Evolutionary conservation across 768 basidiomycete genomes (phyloP), one percentile per base, ranked within the genome.

Genomic region (Scleroderma citrinum): DNA sequence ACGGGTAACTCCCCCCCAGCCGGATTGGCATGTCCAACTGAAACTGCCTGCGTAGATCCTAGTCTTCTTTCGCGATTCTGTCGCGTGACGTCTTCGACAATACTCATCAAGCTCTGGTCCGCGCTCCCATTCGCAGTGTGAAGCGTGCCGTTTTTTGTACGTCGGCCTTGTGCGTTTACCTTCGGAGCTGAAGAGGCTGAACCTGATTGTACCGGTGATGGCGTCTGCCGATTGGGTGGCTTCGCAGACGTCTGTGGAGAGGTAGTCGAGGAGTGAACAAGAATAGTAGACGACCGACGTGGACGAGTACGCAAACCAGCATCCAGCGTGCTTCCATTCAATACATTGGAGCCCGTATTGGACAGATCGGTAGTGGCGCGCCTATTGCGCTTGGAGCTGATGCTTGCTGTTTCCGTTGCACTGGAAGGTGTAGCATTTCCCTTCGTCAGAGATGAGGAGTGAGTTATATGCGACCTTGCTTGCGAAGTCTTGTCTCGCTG

Each of bases 41-140:
- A 32, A 12, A 10, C 19, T 26, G 31, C 30, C 5, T n/a, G 44
- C 14, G 40, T 21, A 4, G 40, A 42, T 14, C 14, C 23, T 16
- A 42, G 5, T 62, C 60, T 56, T 37, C 57, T 49, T 20, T 59
- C 46, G 48, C 69, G 60, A 45, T 74, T 73, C 48, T 65, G 56
- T 40, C 66, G 66, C 21, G 81, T 63, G 39, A 85, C 78, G 48
- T 71, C 76, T 57, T 85, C 83, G 8, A 87, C 80, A 54, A 87
- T 80, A 56, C 77, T 80, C 82, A 87, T 81, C 59, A 86, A 64
- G 37, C 76, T 83, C 35, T 57, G 57, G 17, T 51, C 60, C 8
- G 46, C 35, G 10, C 46, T 58, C 5, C 64, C 57, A 2, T 64
- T 64, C 13, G 42, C 42, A 2, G 24, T 45, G 29, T 55, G 53